Conservation (phyloP, 2,329 filamentous ascomycete genomes). For the Mycosphaerelloides madeirae region DNA sequence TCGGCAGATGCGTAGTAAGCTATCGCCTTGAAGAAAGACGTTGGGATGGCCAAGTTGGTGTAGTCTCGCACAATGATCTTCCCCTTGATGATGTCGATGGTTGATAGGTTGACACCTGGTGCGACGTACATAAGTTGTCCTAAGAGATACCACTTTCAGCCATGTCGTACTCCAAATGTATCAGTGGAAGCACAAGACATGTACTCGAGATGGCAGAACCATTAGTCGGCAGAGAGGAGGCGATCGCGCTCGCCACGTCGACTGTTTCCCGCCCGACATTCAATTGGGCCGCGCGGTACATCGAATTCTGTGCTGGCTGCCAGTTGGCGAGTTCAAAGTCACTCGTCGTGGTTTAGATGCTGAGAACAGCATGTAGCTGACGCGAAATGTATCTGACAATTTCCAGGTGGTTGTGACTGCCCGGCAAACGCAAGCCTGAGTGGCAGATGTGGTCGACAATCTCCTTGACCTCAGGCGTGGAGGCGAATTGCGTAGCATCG, state of each 20-base stretch:
- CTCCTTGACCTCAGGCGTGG: background rate
- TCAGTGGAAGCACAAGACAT: background rate
- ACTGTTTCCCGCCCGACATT: background rate
- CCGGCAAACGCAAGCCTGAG: background rate
- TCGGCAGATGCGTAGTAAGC: constrained; percentile 1
- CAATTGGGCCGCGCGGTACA: background rate
- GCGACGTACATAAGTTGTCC: constrained; percentile 1
- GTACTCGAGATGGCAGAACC: constrained; percentile 4
- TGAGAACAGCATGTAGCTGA: constrained; percentile 1
- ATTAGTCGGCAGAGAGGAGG: constrained; percentile 6
- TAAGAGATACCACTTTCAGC: background rate
- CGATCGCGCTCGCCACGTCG: constrained; percentile 4
- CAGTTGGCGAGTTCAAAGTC: constrained; percentile 9
- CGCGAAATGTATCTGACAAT: constrained; percentile 5
- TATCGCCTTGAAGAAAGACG: background rate
- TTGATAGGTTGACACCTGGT: constrained; percentile 2
- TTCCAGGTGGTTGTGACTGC: constrained; percentile 1
- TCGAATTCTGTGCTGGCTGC: constrained; percentile 2
- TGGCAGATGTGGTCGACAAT: background rate
- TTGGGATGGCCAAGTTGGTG: background rate
- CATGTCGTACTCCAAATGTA: background rate
- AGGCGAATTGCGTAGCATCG: background rate
- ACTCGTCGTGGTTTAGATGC: background rate
- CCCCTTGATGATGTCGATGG: constrained; percentile 1
- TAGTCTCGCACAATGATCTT: constrained; percentile 7